Base-by-base conservation (phyloP, 805 yeast species). In the Metschnikowia orientalis region DNA sequence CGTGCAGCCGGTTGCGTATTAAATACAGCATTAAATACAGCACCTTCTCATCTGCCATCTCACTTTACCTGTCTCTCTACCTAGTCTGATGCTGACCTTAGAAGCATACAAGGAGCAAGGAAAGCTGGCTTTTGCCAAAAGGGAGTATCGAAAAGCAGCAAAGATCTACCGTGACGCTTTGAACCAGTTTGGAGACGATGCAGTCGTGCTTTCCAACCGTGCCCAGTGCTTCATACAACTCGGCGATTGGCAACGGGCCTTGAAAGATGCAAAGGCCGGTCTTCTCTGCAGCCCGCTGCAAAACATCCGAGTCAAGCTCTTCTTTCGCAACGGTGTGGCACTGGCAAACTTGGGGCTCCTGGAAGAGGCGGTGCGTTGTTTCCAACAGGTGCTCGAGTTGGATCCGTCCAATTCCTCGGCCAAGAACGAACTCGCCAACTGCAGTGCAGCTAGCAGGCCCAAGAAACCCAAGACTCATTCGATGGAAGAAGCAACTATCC, bases 141-240 rank as follows among this genome's bases (percentile, higher is more conserved):
- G 62, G 8, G 58, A 77, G 28, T 81, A 54, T 48, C 43, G 43
- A 4, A 61, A 61, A 18, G 87, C 92, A 0, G 70, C 73, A 1
- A 50, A 63, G 15, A 53, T 65, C 0, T 83, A 83, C 51, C 53
- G 73, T 8, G 69, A 71, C 30, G 87, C 89, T 3, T 63, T 79
- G 22, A 56, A 56, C 6, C 19, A 63, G 11, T 73, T 73, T 30
- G 69, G 77, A 0, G 22, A 43, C 0, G 73, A 76, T 39, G 69
- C 88, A 0, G 67, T 79, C 0, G 58, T 77, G 1, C 77, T 68
- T 49, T 72, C 89, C n/a, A 83, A 83, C 49, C 57, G 81, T 26
- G 82, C 92, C 0, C 76, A 77, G 62, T 67, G 85, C n/a, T 67
- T 71, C 41, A 50, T 81, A 24, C 76, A 77, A 36, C 50, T 77